Base-by-base conservation (phyloP, 495 filamentous ascomycete species). In the Penicillium chermesinum region DNA sequence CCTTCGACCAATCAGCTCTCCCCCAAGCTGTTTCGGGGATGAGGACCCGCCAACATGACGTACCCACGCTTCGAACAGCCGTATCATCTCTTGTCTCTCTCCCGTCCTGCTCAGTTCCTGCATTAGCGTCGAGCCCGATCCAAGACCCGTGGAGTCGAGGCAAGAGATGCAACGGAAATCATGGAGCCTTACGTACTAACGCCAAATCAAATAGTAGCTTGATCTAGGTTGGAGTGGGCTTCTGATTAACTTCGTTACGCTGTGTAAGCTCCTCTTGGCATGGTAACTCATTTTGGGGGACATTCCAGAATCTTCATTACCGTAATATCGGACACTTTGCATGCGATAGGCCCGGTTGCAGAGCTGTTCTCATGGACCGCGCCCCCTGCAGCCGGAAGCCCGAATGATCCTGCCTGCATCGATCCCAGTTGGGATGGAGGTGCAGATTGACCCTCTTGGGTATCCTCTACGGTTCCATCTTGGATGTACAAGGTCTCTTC, bases 91-190 rank as follows among this genome's bases (percentile, higher is more conserved):
- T 21, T n/a, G 4, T 36, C 20, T 38, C 34, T 22, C 17, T 20
- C 44, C 34, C 32, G 32, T 14, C 48, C 58, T 57, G 50, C 46
- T 49, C 57, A 70, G 68, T 72, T 70, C 68, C 68, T 72, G 68
- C 68, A 70, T 72, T 72, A 72, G 68, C 60, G 66, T 38, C 47
- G 56, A 56, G 53, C 58, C 58, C 48, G 44, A 53, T 52, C 48
- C 46, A 22, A 52, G 30, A 32, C 30, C 17, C 7, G 42, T 44
- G 50, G 40, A 48, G 50, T 36, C 42, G 10, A 34, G 34, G 37
- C 22, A 21, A 36, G 16, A 18, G 34, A 41, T 54, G 57, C 50
- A 53, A 48, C 41, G 55, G 9, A 52, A 58, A 58, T 58, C 52
- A 48, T 58, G 16, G n/a, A 48, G 21, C 15, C 19, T 38, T 48